A percentile compares a stretch with the other conserved stretches of the same genome.
phyloP scores from a whole-genome alignment of 2,329 filamentous ascomycete genomes.

The Bipolaris zeicola region DNA sequence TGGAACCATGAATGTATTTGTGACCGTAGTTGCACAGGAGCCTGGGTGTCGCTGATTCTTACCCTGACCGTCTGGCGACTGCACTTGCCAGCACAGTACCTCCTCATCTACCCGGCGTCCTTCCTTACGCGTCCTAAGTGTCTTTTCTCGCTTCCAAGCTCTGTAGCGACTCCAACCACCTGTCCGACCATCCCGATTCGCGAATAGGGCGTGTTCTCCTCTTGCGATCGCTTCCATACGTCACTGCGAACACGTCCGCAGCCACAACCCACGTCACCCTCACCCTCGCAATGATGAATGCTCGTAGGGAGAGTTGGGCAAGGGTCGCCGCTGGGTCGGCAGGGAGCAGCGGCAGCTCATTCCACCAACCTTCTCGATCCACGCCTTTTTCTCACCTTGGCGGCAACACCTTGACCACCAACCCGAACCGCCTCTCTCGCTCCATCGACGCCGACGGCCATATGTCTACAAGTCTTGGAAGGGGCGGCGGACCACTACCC shows the following conservation, averaged over 20 bases:
- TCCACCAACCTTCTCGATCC: conserved; percentile 42
- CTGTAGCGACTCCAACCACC: not conserved
- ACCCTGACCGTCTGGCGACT: conserved; percentile 14
- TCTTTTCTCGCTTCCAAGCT: conserved; percentile 10
- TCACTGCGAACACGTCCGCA: conserved; percentile 51
- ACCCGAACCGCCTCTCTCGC: conserved; percentile 43
- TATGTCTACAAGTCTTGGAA: conserved; percentile 52
- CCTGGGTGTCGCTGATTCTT: conserved; percentile 37
- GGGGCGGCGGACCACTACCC: conserved; percentile 49
- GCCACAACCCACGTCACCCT: conserved; percentile 7
- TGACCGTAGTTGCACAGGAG: conserved; percentile 23
- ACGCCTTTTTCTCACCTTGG: conserved; percentile 62
- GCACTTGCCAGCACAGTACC: conserved; percentile 23
- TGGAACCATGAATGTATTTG: conserved; percentile 40
- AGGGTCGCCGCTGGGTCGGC: conserved; percentile 64
- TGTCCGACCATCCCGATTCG: conserved; percentile 31
- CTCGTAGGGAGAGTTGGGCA: conserved; percentile 54
- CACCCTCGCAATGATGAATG: conserved; percentile 18
- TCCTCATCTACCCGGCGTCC: conserved; percentile 19
- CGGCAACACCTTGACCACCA: conserved; percentile 51
- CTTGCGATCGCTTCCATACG: conserved; percentile 7
- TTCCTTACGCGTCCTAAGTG: conserved; percentile 16
- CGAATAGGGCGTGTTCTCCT: conserved; percentile 2
- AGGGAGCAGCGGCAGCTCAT: conserved; percentile 38
- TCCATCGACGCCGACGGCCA: conserved; percentile 58